Conservation (phyloP, 2,329 filamentous ascomycete species). For the Niveomyces coronatus region DNA sequence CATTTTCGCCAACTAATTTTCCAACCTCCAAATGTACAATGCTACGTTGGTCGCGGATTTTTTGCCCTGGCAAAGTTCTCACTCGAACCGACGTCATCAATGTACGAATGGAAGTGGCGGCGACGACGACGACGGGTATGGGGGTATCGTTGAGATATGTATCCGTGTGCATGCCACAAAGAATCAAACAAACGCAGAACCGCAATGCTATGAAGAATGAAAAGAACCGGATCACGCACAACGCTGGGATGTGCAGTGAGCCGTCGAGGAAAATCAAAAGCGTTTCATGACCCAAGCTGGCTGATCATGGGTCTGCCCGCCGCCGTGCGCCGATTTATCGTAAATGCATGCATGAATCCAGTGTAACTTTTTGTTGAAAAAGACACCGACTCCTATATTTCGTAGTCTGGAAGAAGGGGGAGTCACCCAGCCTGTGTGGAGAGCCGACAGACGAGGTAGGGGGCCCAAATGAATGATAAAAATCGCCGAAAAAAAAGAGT, state of each 20-base stretch:
- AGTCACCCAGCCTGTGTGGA: conserved; percentile 12
- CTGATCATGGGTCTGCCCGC: conserved; percentile 8
- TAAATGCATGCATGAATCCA: conserved; percentile 15
- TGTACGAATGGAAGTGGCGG: too few relatives aligned
- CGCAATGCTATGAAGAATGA: not conserved
- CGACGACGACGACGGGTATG: conserved; percentile 10
- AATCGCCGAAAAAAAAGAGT: conserved; percentile 10
- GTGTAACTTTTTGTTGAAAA: conserved; percentile 34
- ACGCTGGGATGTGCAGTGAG: not conserved
- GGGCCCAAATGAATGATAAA: conserved; percentile 14
- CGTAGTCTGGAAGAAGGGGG: conserved; percentile 17
- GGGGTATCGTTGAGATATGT: conserved; percentile 13
- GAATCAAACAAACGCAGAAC: conserved; percentile 2
- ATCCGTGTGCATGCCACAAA: conserved; percentile 12
- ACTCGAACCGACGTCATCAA: conserved; percentile 10
- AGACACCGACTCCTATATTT: conserved; percentile 23
- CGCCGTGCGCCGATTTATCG: conserved; percentile 9
- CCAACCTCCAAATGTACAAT: too few relatives aligned
- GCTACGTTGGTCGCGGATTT: too few relatives aligned
- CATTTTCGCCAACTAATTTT: too few relatives aligned
- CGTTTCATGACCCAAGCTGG: conserved; percentile 4
- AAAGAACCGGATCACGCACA: too few relatives aligned
- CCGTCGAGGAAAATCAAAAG: conserved; percentile 3
- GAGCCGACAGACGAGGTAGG: conserved; percentile 11
- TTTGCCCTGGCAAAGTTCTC: too few relatives aligned